These are phyloP conservation scores for Inosperma sp. DNA, from an alignment of 768 basidiomycete genomes.

Conservation along the genomic window DNA sequence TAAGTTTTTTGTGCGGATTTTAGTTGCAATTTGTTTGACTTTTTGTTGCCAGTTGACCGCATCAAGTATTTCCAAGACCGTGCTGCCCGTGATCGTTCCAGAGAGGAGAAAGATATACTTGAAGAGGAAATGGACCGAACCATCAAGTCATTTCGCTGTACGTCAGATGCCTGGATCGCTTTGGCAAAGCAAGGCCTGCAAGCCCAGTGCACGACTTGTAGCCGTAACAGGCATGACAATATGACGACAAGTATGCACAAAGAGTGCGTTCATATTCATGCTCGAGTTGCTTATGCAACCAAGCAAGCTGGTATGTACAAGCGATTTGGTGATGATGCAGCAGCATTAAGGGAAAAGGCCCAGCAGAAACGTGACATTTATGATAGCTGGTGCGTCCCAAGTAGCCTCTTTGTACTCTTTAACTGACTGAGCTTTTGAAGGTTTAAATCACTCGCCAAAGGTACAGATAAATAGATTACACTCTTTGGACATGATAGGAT, in stretches of 20 bases:
- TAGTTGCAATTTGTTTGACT: neutral
- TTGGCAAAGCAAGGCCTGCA: no score
- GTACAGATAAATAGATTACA: no score
- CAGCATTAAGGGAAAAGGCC: neutral
- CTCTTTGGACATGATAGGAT: no score
- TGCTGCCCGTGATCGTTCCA: slow-evolving; percentile 19
- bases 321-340: slow-evolving; percentile 1
- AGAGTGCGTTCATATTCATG: neutral
- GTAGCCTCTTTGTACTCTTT: no score
- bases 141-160: no score
- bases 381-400: slow-evolving; percentile 4
- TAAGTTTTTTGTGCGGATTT: no score
- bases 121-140: slow-evolving; percentile 23
- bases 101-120: slow-evolving; percentile 28
- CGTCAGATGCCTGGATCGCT: no score
- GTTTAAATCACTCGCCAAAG: no score
- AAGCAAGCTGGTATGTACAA: slow-evolving; percentile 7
- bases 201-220: neutral
- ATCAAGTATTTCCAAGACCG: slow-evolving; percentile 28
- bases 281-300: slow-evolving; percentile 5
- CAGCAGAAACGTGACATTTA: slow-evolving; percentile 3
- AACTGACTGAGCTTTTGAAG: no score
- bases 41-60: slow-evolving; percentile 5
- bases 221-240: neutral
- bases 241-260: neutral